Evolutionary conservation across 495 filamentous ascomycete species (phyloP).

Genomic region (Neurospora sp.): DNA sequence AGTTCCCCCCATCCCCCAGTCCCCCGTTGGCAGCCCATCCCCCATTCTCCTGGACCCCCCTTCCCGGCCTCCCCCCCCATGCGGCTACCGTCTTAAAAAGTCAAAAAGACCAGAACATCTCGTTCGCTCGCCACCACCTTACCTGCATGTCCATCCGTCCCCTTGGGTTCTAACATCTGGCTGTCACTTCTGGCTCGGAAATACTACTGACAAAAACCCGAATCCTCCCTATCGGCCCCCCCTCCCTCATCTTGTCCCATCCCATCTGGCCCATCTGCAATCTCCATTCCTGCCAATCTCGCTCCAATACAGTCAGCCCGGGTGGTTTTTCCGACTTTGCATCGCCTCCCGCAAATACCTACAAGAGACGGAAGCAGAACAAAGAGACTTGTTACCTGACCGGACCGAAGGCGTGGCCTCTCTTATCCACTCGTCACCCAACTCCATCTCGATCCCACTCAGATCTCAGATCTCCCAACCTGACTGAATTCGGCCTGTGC

Average conservation of each 20-base stretch:
- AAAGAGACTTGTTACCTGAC: background rate
- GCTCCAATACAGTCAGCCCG: background rate
- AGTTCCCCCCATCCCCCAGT: background rate
- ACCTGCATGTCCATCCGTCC: background rate
- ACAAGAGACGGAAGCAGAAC: background rate
- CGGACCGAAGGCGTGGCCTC: background rate
- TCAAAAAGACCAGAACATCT: constrained; percentile 3
- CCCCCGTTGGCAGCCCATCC: background rate
- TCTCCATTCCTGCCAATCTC: background rate
- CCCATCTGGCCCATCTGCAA: background rate
- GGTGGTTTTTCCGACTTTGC: background rate
- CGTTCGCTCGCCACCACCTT: constrained; percentile 2
- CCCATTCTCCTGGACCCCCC: background rate
- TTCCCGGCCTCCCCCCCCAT: background rate
- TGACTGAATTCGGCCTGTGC: background rate
- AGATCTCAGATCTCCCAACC: background rate
- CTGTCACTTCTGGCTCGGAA: background rate
- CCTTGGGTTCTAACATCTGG: background rate
- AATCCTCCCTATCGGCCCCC: background rate
- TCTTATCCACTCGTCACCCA: background rate
- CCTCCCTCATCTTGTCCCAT: background rate
- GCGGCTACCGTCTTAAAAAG: constrained; percentile 5
- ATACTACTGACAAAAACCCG: background rate
- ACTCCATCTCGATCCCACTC: background rate
- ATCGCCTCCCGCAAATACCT: background rate